A percentile compares a stretch with the other conserved stretches of the same genome.
These are phyloP conservation scores for Hanseniaspora jakobsenii DNA, from an alignment of 805 yeast genomes.

Conservation along the genomic window DNA sequence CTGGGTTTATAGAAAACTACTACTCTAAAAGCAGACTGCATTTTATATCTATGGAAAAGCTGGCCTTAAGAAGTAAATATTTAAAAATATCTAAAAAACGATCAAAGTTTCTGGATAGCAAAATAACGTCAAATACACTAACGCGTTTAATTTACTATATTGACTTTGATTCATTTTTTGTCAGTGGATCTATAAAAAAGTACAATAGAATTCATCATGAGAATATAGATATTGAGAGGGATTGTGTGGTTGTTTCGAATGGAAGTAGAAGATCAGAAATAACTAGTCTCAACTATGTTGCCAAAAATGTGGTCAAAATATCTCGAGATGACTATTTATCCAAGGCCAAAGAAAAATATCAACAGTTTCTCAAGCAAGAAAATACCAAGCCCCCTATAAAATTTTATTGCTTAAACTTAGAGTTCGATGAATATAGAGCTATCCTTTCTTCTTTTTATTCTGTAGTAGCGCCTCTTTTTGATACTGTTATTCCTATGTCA, in stretches of 20 bases:
- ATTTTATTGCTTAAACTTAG: slow-evolving; percentile 20
- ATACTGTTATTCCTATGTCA: slow-evolving; percentile 66
- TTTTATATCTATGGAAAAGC: slow-evolving; percentile 79
- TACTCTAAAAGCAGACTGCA: slow-evolving; percentile 77
- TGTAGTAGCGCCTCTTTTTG: slow-evolving; percentile 31
- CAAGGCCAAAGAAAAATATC: slow-evolving; percentile 38
- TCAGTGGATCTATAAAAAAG: neutral
- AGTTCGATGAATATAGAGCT: slow-evolving; percentile 59
- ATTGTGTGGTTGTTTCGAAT: slow-evolving; percentile 53
- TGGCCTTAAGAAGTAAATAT: slow-evolving; percentile 54
- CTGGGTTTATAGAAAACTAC: slow-evolving; percentile 57
- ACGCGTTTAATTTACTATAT: too few species aligned
- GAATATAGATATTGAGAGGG: slow-evolving; percentile 17
- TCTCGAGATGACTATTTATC: slow-evolving; percentile 81
- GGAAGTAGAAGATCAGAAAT: slow-evolving; percentile 51
- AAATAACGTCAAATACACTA: too few species aligned
- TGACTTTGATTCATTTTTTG: neutral
- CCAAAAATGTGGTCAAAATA: slow-evolving; percentile 61
- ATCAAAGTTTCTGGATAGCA: too few species aligned
- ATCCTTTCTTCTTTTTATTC: slow-evolving; percentile 56
- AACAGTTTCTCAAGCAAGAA: slow-evolving; percentile 37
- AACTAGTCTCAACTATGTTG: slow-evolving; percentile 85
- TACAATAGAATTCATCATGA: slow-evolving; percentile 14
- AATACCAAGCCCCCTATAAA: too few species aligned
- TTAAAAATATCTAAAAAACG: slow-evolving; percentile 25